Conservation (phyloP, 306 rosid species). For the Nissolia schottii region DNA sequence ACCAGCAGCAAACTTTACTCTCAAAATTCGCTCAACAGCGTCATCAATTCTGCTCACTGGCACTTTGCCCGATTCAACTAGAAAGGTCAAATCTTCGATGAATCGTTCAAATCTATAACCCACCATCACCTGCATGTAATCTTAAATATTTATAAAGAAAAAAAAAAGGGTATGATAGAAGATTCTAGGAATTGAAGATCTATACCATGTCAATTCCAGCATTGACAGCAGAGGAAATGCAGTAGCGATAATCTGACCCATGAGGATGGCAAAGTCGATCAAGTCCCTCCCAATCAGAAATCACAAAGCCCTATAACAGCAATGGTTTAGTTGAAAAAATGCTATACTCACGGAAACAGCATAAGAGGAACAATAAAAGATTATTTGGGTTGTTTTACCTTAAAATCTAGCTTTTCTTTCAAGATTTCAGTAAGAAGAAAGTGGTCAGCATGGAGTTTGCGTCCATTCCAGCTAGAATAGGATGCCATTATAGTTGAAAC, state of each 20-base stretch:
- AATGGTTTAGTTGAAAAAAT: constrained; percentile 6
- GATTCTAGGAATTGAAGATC: constrained; percentile 7
- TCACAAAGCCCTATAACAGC: constrained; percentile 69
- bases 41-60: constrained; percentile 69
- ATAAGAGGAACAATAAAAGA: constrained; percentile 7
- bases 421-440: constrained; percentile 69
- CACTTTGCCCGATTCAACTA: constrained; percentile 64
- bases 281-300: constrained; percentile 83
- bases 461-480: constrained; percentile 84
- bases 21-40: constrained; percentile 75
- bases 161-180: background rate
- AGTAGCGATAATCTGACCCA: constrained; percentile 57
- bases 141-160: background rate
- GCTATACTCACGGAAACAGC: constrained; percentile 1
- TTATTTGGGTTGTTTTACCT: constrained; percentile 40
- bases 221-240: constrained; percentile 61
- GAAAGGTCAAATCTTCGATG: constrained; percentile 44
- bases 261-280: constrained; percentile 55
- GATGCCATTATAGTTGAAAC: constrained; percentile 91
- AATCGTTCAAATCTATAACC: constrained; percentile 46
- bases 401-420: constrained; percentile 74
- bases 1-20: constrained; percentile 82
- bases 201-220: constrained; percentile 90
- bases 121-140: constrained; percentile 73
- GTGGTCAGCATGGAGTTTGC: constrained; percentile 53